Evolutionary conservation across 495 filamentous ascomycete genomes (phyloP).

Genomic region (Aspergillus nanangensis): DNA sequence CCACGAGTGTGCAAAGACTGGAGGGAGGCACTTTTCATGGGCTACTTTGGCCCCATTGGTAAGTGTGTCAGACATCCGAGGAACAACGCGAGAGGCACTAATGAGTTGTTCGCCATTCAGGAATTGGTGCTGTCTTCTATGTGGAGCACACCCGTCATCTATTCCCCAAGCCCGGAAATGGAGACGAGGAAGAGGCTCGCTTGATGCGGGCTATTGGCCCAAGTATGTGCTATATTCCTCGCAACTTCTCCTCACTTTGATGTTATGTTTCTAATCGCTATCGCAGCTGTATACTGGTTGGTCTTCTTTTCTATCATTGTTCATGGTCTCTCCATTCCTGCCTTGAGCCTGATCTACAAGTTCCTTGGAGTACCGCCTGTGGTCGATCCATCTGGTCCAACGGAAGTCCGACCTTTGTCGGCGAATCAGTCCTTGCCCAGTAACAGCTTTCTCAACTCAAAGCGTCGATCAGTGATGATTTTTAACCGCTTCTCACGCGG

Average conservation of each 20-base stretch:
- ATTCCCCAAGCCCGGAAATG: slow-evolving; percentile 2
- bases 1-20: slow-evolving; percentile 4
- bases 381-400: slow-evolving; percentile 5
- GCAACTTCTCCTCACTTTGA: not conserved
- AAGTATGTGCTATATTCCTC: not conserved
- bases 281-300: slow-evolving; percentile 6
- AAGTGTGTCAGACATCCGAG: too few relatives aligned
- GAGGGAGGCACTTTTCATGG: slow-evolving; percentile 9
- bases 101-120: too few relatives aligned
- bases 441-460: slow-evolving; percentile 4
- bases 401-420: slow-evolving; percentile 5
- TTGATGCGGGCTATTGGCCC: slow-evolving; percentile 3
- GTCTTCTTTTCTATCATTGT: slow-evolving; percentile 6
- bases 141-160: slow-evolving; percentile 6
- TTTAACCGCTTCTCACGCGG: slow-evolving; percentile 7
- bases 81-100: too few relatives aligned
- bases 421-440: slow-evolving; percentile 1
- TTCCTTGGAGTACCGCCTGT: slow-evolving; percentile 1
- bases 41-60: slow-evolving; percentile 10
- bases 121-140: slow-evolving; percentile 8
- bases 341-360: slow-evolving; percentile 3
- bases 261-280: not conserved
- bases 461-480: slow-evolving; percentile 2
- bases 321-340: slow-evolving; percentile 8
- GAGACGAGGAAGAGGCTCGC: not conserved